Evolutionary conservation across 192 early-diverging fungal species (phyloP), one percentile per base, ranked within the genome.

Genomic region (Umbelopsis vinacea): DNA sequence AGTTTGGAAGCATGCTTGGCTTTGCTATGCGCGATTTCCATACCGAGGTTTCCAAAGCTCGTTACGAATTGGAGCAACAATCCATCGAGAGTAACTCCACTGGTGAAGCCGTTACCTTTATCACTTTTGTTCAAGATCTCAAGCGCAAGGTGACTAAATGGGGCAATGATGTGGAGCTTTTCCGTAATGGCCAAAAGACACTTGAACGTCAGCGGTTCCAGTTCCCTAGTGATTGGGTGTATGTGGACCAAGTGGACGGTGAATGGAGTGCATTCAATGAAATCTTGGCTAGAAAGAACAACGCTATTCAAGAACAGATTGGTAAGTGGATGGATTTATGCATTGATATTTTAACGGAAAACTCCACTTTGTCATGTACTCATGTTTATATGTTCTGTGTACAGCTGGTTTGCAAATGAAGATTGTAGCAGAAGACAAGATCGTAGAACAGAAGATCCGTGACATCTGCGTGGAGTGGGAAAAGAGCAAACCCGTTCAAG

Each of bases 221-320:
- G 78, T 98, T 97, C 80, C 94, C 96, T n/a, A 77, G 71, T 40
- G 96, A 99, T 76, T 99, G 97, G 97, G 77, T 98, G 48, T 94
- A 96, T 77, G 84, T 94, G 40, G 98, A 98, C 66, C 94, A 98
- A 72, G 86, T 98, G 17, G 96, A 96, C 48, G 96, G 97, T 75
- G 98, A 98, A 81, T 98, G 97, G 95, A 93, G 92, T 76, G 92
- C 97, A 4, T 97, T 99, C 68, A 95, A 92, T 76, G 93, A 98
- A 83, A 97, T 99, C 68, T 76, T 98, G 43, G 84, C 83, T 60
- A 87, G 92, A 77, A 98, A 98, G 89, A 92, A 93, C 75, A 90
- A 90, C 66, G 87, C 90, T 47, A 97, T 99, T 72, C 93, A 97
- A 72, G 94, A 98, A 67, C 98, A 99, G 77, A 90, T 96, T 77